Conservation (phyloP, 2,329 filamentous ascomycete genomes). For the Aspergillus candidus region DNA sequence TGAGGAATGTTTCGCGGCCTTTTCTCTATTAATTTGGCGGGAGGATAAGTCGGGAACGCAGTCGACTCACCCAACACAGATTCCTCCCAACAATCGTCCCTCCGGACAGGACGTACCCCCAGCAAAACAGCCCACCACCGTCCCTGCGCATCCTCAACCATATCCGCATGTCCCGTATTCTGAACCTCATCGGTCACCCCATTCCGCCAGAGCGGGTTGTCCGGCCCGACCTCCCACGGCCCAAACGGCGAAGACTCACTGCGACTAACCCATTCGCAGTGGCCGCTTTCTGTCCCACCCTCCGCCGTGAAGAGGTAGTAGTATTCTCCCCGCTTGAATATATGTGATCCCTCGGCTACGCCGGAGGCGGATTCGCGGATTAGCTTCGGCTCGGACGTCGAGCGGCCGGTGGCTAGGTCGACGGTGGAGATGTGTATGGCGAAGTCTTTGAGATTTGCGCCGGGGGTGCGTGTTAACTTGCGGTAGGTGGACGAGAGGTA, state of each 20-base stretch:
- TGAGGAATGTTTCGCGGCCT: conserved; percentile 48
- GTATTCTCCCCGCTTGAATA: conserved; percentile 47
- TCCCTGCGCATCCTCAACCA: conserved; percentile 42
- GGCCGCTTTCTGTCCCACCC: conserved; percentile 54
- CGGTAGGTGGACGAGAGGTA: conserved; percentile 43
- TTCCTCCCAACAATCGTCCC: conserved; percentile 26
- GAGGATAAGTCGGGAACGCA: neutral
- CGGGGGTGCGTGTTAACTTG: conserved; percentile 32
- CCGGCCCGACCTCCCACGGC: conserved; percentile 56
- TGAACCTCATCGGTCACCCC: conserved; percentile 45
- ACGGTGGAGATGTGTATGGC: conserved; percentile 35
- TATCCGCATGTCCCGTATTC: conserved; percentile 46
- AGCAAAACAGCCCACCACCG: conserved; percentile 47
- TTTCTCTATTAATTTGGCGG: neutral
- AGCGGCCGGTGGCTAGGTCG: conserved; percentile 28
- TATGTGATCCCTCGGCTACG: conserved; percentile 50
- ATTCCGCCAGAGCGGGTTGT: conserved; percentile 53
- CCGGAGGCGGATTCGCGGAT: conserved; percentile 43
- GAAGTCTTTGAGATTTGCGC: conserved; percentile 47
- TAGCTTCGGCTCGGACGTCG: conserved; percentile 24
- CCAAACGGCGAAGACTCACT: conserved; percentile 51
- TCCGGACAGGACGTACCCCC: conserved; percentile 38
- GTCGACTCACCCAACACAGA: conserved; percentile 38
- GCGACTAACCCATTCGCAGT: conserved; percentile 55
- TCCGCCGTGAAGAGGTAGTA: conserved; percentile 53